A percentile compares a stretch with the other conserved stretches of the same genome.
Evolutionary conservation across 2,329 filamentous ascomycete genomes (phyloP).

Genomic region (Lachnum nothofagi): DNA sequence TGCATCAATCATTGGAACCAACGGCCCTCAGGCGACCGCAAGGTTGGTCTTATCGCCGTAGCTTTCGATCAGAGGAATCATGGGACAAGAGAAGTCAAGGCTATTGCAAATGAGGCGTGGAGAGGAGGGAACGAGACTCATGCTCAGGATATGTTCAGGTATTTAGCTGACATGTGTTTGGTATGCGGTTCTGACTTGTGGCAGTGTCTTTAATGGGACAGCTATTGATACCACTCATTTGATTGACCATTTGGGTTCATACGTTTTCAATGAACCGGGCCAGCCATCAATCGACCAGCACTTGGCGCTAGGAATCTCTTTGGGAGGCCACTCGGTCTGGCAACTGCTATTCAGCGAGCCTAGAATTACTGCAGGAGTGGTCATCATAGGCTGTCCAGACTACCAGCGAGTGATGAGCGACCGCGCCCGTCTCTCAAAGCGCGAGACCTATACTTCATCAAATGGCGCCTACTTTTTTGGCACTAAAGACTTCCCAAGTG

Average conservation of each 20-base stretch:
- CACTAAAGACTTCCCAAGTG: constrained; percentile 68
- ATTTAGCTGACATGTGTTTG: not conserved
- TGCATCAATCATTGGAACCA: constrained; percentile 65
- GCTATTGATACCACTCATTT: constrained; percentile 69
- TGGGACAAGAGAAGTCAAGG: constrained; percentile 64
- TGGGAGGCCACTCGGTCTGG: constrained; percentile 88
- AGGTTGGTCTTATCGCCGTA: constrained; percentile 64
- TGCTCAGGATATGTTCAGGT: constrained; percentile 81
- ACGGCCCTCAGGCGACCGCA: constrained; percentile 29
- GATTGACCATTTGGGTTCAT: constrained; percentile 72
- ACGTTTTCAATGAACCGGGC: constrained; percentile 55
- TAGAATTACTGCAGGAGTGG: constrained; percentile 70
- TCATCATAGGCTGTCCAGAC: constrained; percentile 86
- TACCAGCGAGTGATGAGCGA: constrained; percentile 68
- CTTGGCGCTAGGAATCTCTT: constrained; percentile 72
- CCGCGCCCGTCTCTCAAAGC: constrained; percentile 67
- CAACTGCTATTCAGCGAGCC: constrained; percentile 73
- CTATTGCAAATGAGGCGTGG: constrained; percentile 72
- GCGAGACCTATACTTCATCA: constrained; percentile 53
- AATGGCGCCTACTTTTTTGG: constrained; percentile 65
- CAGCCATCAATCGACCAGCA: constrained; percentile 52
- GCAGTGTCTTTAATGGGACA: constrained; percentile 63
- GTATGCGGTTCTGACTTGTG: not conserved
- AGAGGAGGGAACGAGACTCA: constrained; percentile 66
- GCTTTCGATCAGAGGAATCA: constrained; percentile 94